These are phyloP conservation scores for Jacaranda copaia DNA, from an alignment of 257 asterid genomes.

Conservation along the genomic window DNA sequence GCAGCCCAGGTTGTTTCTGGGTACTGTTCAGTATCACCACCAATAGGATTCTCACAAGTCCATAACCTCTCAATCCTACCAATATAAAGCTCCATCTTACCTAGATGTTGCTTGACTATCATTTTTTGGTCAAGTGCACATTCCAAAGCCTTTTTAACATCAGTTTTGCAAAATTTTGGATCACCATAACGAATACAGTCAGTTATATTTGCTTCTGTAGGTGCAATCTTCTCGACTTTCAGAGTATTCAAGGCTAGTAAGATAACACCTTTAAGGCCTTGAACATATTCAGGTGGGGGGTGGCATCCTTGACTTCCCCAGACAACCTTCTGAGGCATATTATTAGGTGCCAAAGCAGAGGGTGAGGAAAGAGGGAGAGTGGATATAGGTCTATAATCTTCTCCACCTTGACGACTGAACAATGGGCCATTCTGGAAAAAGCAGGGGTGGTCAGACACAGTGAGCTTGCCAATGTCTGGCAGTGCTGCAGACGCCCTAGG, in stretches of 20 bases:
- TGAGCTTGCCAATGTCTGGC: slow-evolving; percentile 31
- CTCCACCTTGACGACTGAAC: not conserved
- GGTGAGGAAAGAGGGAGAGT: slow-evolving; percentile 15
- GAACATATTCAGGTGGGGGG: slow-evolving; percentile 37
- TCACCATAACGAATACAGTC: slow-evolving; percentile 62
- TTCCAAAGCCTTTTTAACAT: slow-evolving; percentile 52
- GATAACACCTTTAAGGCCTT: slow-evolving; percentile 48
- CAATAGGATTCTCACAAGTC: slow-evolving; percentile 59
- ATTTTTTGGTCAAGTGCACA: slow-evolving; percentile 50
- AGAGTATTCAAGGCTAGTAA: slow-evolving; percentile 53
- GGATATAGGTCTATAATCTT: slow-evolving; percentile 19
- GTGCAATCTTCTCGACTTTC: slow-evolving; percentile 56
- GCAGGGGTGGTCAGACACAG: slow-evolving; percentile 12
- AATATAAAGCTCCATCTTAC: slow-evolving; percentile 48
- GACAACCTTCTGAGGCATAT: slow-evolving; percentile 11
- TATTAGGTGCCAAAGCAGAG: slow-evolving; percentile 20
- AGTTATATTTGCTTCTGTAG: slow-evolving; percentile 55
- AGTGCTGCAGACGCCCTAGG: slow-evolving; percentile 22
- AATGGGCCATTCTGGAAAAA: slow-evolving; percentile 4
- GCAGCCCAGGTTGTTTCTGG: slow-evolving; percentile 48
- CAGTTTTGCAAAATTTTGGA: slow-evolving; percentile 43
- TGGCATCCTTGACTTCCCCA: slow-evolving; percentile 35
- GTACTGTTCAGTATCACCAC: slow-evolving; percentile 42
- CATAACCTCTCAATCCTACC: slow-evolving; percentile 51
- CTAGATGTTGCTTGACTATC: slow-evolving; percentile 44